phyloP scores from a whole-genome alignment of 2,329 filamentous ascomycete species.

The Xylaria sp. region DNA sequence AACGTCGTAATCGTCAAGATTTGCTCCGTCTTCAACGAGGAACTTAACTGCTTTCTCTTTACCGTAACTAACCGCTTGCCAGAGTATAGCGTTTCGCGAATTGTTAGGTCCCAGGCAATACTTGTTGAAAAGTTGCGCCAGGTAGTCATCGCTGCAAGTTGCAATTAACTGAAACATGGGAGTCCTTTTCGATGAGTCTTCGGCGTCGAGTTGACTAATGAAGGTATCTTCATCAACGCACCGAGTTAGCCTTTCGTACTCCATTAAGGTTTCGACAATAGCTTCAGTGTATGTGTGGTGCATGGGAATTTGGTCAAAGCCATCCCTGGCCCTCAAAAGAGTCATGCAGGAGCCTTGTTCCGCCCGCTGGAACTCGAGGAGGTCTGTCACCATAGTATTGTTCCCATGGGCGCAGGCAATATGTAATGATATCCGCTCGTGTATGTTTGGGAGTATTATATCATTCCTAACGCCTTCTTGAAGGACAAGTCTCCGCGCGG shows the following conservation, averaged over 20 bases:
- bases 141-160: neutral
- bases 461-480: neutral
- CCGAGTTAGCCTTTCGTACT: neutral
- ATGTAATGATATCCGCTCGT: neutral
- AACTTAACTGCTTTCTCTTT: neutral
- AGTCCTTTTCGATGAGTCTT: neutral
- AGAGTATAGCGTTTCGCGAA: neutral
- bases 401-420: neutral
- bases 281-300: neutral
- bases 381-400: neutral
- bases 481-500: neutral
- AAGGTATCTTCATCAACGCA: too few species aligned
- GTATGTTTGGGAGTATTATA: neutral
- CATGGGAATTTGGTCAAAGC: neutral
- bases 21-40: neutral
- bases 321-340: neutral
- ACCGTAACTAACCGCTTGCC: neutral
- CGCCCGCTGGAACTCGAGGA: constrained; percentile 1
- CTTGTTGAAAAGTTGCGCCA: neutral
- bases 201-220: too few species aligned
- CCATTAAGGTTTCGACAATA: neutral
- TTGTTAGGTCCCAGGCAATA: neutral
- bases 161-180: neutral
- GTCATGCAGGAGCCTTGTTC: neutral
- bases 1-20: neutral